A percentile compares a stretch with the other conserved stretches of the same genome.
Conservation (phyloP, 2,329 filamentous ascomycete genomes). For the Colletotrichum australisinense region DNA sequence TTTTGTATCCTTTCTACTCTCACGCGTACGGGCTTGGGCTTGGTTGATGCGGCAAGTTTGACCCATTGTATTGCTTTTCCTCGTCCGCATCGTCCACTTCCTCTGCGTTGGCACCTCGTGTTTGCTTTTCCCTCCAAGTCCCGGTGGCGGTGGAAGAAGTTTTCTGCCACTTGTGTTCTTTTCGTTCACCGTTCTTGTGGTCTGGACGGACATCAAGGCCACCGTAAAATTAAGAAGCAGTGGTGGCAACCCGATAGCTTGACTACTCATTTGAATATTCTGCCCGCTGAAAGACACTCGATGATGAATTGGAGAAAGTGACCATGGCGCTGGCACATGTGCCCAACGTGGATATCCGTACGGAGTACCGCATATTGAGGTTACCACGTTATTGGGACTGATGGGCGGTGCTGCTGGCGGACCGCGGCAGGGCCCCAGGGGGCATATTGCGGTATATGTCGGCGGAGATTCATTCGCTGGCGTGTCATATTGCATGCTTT, state of each 20-base stretch:
- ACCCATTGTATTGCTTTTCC: slow-evolving; percentile 4
- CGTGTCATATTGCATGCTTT: background rate
- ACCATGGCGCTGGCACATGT: slow-evolving; percentile 2
- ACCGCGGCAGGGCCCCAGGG: background rate
- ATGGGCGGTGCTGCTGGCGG: background rate
- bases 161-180: slow-evolving; percentile 10
- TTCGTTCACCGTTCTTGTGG: background rate
- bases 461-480: background rate
- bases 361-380: slow-evolving; percentile 5
- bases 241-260: background rate
- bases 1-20: background rate
- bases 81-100: background rate
- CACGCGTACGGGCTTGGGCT: background rate
- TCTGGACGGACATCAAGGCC: background rate
- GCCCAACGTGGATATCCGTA: background rate
- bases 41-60: background rate
- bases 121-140: slow-evolving; percentile 12
- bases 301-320: background rate
- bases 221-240: background rate
- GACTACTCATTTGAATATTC: background rate
- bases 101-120: background rate
- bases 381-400: slow-evolving; percentile 21
- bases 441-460: background rate
- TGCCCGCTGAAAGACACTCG: background rate
- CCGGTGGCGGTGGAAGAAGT: background rate